A percentile compares a stretch with the other conserved stretches of the same genome.
Evolutionary conservation across 352 stramenopile species (phyloP).

Genomic region (Lagenidium giganteum): DNA sequence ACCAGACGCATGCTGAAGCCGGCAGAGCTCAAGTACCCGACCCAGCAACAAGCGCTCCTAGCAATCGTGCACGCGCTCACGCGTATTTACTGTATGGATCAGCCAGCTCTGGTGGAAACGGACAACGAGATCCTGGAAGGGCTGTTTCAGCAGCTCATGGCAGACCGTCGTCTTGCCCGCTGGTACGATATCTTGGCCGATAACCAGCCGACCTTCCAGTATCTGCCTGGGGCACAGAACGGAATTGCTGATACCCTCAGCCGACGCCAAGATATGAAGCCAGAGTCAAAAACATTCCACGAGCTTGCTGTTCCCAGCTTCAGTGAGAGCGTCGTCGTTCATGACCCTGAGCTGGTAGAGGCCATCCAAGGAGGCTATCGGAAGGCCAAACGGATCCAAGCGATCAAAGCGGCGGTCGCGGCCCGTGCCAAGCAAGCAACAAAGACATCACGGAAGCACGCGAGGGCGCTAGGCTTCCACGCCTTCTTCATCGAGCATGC

Average conservation of each 20-base stretch:
- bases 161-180: slow-evolving; percentile 1
- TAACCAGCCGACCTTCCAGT: slow-evolving; percentile 10
- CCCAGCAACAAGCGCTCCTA: slow-evolving; percentile 7
- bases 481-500: no score
- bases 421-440: no score
- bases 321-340: no score
- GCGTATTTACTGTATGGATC: slow-evolving; percentile 8
- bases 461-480: no score
- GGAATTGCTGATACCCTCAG: slow-evolving; percentile 5
- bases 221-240: slow-evolving; percentile 11
- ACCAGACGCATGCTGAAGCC: slow-evolving; percentile 5
- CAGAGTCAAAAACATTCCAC: no score
- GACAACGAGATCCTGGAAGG: slow-evolving; percentile 10
- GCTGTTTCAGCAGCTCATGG: slow-evolving; percentile 7
- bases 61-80: slow-evolving; percentile 5
- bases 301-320: no score
- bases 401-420: no score
- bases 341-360: no score
- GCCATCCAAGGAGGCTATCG: no score
- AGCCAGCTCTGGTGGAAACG: slow-evolving; percentile 10
- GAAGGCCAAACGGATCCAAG: no score
- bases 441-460: no score
- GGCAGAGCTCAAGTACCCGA: slow-evolving; percentile 5
- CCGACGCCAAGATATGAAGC: no score
- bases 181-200: slow-evolving; percentile 14